These are phyloP conservation scores for Nemania sp. DNA, from an alignment of 2,329 filamentous ascomycete genomes.

Conservation along the genomic window DNA sequence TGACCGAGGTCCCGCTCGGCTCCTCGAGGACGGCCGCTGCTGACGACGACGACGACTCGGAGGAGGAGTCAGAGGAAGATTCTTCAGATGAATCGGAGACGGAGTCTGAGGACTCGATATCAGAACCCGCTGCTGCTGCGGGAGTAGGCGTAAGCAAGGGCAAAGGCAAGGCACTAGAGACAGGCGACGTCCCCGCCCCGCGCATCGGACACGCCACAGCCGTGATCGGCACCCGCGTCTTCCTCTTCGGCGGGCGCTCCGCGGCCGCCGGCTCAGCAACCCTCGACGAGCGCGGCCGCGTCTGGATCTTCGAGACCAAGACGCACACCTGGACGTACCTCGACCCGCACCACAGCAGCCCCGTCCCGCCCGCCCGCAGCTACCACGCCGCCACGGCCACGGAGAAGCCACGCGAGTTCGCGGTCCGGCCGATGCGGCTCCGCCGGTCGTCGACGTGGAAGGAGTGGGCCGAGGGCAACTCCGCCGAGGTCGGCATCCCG, in stretches of 20 bases:
- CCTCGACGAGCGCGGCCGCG: slow-evolving; percentile 77
- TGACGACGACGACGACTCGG: background rate
- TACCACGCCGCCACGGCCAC: slow-evolving; percentile 74
- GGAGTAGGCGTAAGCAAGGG: too few species aligned
- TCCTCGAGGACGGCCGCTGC: slow-evolving; percentile 44
- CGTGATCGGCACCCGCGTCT: slow-evolving; percentile 76
- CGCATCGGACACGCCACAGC: slow-evolving; percentile 80
- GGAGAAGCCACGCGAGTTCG: slow-evolving; percentile 67
- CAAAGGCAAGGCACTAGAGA: slow-evolving; percentile 50
- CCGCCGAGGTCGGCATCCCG: slow-evolving; percentile 66
- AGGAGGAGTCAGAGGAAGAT: too few species aligned
- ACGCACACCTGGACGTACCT: slow-evolving; percentile 74
- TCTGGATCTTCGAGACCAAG: slow-evolving; percentile 81
- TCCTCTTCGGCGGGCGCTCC: slow-evolving; percentile 80
- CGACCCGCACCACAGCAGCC: slow-evolving; percentile 63
- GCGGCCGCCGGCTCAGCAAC: slow-evolving; percentile 74
- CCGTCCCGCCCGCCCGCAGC: slow-evolving; percentile 73
- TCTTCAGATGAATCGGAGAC: too few species aligned
- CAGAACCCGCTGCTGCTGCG: too few species aligned
- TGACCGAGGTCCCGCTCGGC: slow-evolving; percentile 58
- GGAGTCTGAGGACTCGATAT: too few species aligned
- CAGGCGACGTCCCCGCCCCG: slow-evolving; percentile 67
- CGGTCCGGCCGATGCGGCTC: slow-evolving; percentile 49
- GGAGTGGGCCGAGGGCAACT: slow-evolving; percentile 68
- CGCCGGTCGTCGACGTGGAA: slow-evolving; percentile 62